A percentile compares a stretch with the other conserved stretches of the same genome.
These are phyloP conservation scores for Suillus brevipes DNA, from an alignment of 768 basidiomycete species.

Conservation along the genomic window DNA sequence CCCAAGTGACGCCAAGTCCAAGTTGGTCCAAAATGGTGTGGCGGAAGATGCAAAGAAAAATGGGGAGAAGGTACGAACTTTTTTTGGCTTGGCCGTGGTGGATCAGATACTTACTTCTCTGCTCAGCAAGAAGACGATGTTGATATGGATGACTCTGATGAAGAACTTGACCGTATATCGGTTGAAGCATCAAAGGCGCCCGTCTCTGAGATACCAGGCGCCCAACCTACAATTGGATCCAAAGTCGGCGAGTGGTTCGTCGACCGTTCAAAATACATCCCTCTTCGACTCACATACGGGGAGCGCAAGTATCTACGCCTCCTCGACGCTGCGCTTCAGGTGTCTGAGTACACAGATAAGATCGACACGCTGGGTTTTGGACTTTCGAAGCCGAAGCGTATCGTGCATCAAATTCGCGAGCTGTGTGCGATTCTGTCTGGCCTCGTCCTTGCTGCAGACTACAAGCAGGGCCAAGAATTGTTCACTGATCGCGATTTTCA, in stretches of 20 bases:
- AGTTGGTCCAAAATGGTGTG: constrained; percentile 18
- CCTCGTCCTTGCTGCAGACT: constrained; percentile 78
- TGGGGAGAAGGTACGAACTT: constrained; percentile 22
- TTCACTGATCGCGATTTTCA: constrained; percentile 82
- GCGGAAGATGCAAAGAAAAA: constrained; percentile 9
- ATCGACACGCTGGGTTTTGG: constrained; percentile 81
- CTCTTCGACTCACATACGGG: constrained; percentile 67
- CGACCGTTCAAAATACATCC: constrained; percentile 79
- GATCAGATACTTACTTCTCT: constrained; percentile 11
- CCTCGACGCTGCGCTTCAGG: constrained; percentile 79
- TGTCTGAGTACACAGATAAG: constrained; percentile 89
- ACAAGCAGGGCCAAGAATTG: constrained; percentile 85
- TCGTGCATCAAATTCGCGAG: constrained; percentile 84
- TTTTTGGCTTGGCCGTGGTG: neutral
- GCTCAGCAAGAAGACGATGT: constrained; percentile 33
- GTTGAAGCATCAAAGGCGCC: constrained; percentile 20
- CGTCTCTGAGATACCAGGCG: constrained; percentile 40
- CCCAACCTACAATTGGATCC: constrained; percentile 59
- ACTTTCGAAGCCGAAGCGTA: constrained; percentile 81
- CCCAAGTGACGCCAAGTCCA: constrained; percentile 15
- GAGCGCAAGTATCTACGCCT: constrained; percentile 87
- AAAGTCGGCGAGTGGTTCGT: constrained; percentile 84
- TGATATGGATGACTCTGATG: constrained; percentile 39
- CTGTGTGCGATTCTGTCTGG: constrained; percentile 88
- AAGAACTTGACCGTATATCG: constrained; percentile 40